Evolutionary conservation across 495 filamentous ascomycete genomes (phyloP).

Genomic region (Gamarada debralockiae): DNA sequence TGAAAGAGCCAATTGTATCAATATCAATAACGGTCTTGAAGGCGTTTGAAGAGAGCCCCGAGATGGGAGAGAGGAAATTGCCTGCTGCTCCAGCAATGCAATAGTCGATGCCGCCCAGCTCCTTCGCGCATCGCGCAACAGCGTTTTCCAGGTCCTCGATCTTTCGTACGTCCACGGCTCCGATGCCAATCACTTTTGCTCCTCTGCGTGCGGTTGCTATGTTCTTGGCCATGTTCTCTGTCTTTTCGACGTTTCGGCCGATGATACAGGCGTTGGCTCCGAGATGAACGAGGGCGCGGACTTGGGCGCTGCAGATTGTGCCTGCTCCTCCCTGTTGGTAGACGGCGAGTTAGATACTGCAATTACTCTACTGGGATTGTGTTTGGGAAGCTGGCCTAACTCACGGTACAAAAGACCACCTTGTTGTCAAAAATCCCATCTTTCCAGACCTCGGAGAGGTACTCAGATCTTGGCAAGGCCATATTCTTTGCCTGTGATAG

Average conservation of each 20-base stretch:
- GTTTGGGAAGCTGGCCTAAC: too few species aligned
- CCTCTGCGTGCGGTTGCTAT: conserved; percentile 75
- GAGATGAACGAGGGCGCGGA: conserved; percentile 83
- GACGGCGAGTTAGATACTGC: conserved; percentile 62
- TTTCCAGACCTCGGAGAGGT: conserved; percentile 77
- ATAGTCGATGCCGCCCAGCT: conserved; percentile 85
- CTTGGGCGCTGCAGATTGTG: conserved; percentile 90
- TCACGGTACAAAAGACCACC: background rate
- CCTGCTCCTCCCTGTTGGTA: conserved; percentile 92
- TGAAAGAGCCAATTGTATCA: conserved; percentile 88
- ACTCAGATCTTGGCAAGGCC: conserved; percentile 67
- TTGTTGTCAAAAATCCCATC: conserved; percentile 74
- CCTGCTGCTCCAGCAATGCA: conserved; percentile 96
- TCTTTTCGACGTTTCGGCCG: conserved; percentile 87
- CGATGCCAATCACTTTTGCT: conserved; percentile 80
- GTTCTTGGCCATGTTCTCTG: conserved; percentile 70
- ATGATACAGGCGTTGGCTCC: conserved; percentile 93
- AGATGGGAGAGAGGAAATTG: conserved; percentile 90
- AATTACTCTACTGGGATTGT: too few species aligned
- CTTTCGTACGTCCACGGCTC: conserved; percentile 74
- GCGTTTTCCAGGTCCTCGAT: conserved; percentile 54
- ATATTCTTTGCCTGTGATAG: conserved; percentile 34
- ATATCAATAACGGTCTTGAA: conserved; percentile 98
- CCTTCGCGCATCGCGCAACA: conserved; percentile 69
- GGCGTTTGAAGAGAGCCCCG: conserved; percentile 76